Conservation (phyloP, 306 rosid genomes). For the Oxytropis ochrocephala region DNA sequence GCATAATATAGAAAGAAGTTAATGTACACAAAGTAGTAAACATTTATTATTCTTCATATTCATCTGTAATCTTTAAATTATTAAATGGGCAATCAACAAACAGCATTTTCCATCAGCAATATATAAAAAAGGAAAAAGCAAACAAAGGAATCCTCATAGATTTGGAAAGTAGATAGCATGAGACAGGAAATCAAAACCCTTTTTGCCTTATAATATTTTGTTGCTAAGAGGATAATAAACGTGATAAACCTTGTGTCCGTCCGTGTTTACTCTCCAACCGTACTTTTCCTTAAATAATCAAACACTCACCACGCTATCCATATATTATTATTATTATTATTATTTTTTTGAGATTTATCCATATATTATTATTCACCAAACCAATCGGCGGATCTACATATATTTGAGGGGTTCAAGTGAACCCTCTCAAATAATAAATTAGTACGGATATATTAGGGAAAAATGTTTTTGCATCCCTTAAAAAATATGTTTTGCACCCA, state of each 20-base stretch:
- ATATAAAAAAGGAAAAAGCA: background rate
- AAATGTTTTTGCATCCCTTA: too few species aligned
- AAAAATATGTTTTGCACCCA: too few species aligned
- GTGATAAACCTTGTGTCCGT: slow-evolving; percentile 13
- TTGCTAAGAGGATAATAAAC: background rate
- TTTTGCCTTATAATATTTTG: background rate
- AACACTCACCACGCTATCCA: background rate
- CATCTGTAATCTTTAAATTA: background rate
- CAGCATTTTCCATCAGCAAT: background rate
- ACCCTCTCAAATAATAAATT: too few species aligned
- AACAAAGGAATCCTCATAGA: background rate
- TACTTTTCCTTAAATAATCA: slow-evolving; percentile 24
- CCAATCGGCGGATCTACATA: too few species aligned
- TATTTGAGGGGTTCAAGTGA: too few species aligned
- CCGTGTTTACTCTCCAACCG: slow-evolving; percentile 15
- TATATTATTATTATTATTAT: too few species aligned
- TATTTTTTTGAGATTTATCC: too few species aligned
- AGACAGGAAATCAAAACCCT: background rate
- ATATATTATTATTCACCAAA: too few species aligned
- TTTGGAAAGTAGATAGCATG: background rate
- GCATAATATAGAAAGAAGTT: too few species aligned
- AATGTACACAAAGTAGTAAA: too few species aligned
- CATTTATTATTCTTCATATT: too few species aligned
- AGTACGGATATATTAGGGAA: too few species aligned
- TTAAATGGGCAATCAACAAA: background rate